Percentiles rank a stretch among this genome's conserved stretches.
These are phyloP conservation scores for Mrakia hoshinonis DNA, from an alignment of 768 basidiomycete genomes.

Conservation along the genomic window DNA sequence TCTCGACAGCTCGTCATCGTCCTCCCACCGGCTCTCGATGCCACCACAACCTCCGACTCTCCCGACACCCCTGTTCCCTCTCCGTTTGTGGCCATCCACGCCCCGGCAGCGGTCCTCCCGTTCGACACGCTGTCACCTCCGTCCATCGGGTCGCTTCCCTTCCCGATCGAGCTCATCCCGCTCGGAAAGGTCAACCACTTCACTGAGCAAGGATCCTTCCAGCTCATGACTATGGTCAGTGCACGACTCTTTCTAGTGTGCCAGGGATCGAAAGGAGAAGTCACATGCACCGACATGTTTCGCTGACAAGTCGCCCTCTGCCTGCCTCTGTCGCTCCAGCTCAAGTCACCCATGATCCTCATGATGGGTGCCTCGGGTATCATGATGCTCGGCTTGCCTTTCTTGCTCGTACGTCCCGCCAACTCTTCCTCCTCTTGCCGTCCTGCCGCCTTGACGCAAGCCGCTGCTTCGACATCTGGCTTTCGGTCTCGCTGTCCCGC, in stretches of 20 bases:
- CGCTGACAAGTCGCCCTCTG: too few relatives aligned
- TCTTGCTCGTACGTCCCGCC: background rate
- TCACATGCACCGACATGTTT: too few relatives aligned
- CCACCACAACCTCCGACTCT: background rate
- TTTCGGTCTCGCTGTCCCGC: background rate
- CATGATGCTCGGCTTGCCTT: slow-evolving; percentile 11
- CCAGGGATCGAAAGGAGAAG: too few relatives aligned
- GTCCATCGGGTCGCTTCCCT: slow-evolving; percentile 9
- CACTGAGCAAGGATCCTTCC: slow-evolving; percentile 1
- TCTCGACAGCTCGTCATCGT: background rate
- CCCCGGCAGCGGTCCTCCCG: slow-evolving; percentile 1
- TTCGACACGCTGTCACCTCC: slow-evolving; percentile 14
- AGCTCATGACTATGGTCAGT: background rate
- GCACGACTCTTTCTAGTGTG: background rate
- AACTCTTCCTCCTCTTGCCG: background rate
- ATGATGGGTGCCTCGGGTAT: background rate
- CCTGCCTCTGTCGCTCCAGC: too few relatives aligned
- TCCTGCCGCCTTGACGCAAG: too few relatives aligned
- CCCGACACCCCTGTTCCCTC: background rate
- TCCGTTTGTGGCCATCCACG: slow-evolving; percentile 13
- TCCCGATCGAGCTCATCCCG: slow-evolving; percentile 5
- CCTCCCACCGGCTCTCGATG: background rate
- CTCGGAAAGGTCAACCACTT: background rate
- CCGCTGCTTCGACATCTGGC: too few relatives aligned
- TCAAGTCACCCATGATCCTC: slow-evolving; percentile 16